Base-by-base conservation (phyloP, 345 rosid species). In the Boechera divaricarpa region DNA sequence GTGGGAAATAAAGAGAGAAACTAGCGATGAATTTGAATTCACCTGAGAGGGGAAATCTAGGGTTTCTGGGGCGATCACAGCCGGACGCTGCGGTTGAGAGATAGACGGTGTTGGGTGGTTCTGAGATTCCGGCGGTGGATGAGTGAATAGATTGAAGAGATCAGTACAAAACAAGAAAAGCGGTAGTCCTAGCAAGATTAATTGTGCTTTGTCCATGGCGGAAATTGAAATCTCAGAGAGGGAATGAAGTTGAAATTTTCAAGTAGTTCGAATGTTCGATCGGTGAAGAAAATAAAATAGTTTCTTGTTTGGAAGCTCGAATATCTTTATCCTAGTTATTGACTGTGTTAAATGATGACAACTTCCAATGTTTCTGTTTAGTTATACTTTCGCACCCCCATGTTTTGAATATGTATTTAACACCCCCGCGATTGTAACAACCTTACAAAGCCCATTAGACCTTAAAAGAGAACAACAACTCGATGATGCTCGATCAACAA, bases 151-250 rank as follows among this genome's bases (percentile, higher is more conserved):
- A 73, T 75, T 77, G 56, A 87, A 15, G 64, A 91, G 72, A 76
- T 91, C 97, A 5, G 85, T 60, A 76, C 66, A 84, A 5, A 89
- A 54, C 12, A 89, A 85, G 63, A 89, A 82, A 13, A 91, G 74
- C 0, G 92, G 97, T 6, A 87, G 57, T 2, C 87, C 92, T 1
- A 87, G 45, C 45, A 89, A 85, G 24, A 84, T 75, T 47, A 89
- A 16, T 59, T 84, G 87, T 10, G 76, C 39, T 11, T 83, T 76
- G 68, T 87, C 92, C 95, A 88, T 84, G 9, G 60, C 67, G 6
- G 29, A 42, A 28, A 6, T 16, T 29, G 21, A 12, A 24, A 29
- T 51, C 55, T 38, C 35, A 24, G 72, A 35, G 42, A 60, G 26
- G 28, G 38, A 32, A 58, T 41, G 35, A 21, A 12, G 41, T 32